These are phyloP conservation scores for Pythium aphanidermatum DNA, from an alignment of 352 stramenopile species.

Conservation along the genomic window DNA sequence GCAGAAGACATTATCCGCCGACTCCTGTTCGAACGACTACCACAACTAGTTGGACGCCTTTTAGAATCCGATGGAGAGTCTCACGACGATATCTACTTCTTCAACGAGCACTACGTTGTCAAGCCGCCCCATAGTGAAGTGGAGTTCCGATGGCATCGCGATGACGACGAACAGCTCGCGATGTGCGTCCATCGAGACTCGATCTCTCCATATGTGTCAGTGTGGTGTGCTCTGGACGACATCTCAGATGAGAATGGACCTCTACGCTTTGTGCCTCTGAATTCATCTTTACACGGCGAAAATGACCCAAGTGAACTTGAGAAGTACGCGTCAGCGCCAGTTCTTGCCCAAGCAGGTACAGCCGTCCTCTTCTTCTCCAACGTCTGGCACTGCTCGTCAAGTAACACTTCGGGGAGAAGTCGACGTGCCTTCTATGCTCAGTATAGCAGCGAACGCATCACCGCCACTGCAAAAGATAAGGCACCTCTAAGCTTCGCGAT, in stretches of 20 bases:
- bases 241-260: constrained; percentile 43
- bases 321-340: constrained; percentile 20
- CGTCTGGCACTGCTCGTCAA: constrained; percentile 65
- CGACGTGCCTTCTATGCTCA: constrained; percentile 71
- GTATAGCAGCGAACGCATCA: constrained; percentile 50
- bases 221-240: constrained; percentile 62
- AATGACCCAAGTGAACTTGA: constrained; percentile 1
- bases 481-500: constrained; percentile 66
- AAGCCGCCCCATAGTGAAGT: constrained; percentile 49
- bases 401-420: constrained; percentile 33
- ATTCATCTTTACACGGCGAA: not conserved
- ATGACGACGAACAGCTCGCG: constrained; percentile 66
- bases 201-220: constrained; percentile 54
- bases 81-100: too few species aligned
- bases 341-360: constrained; percentile 30
- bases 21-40: constrained; percentile 43
- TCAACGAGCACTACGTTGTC: constrained; percentile 79
- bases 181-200: constrained; percentile 56
- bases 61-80: not conserved
- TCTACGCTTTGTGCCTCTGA: constrained; percentile 45
- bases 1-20: constrained; percentile 11
- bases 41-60: constrained; percentile 9
- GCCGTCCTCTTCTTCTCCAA: constrained; percentile 66
- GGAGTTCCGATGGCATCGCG: constrained; percentile 70
- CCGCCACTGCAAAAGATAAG: constrained; percentile 24